A percentile compares a stretch with the other conserved stretches of the same genome.
These are phyloP conservation scores for Pachysandra terminalis DNA, from an alignment of 164 flowering plant species.

Conservation along the genomic window DNA sequence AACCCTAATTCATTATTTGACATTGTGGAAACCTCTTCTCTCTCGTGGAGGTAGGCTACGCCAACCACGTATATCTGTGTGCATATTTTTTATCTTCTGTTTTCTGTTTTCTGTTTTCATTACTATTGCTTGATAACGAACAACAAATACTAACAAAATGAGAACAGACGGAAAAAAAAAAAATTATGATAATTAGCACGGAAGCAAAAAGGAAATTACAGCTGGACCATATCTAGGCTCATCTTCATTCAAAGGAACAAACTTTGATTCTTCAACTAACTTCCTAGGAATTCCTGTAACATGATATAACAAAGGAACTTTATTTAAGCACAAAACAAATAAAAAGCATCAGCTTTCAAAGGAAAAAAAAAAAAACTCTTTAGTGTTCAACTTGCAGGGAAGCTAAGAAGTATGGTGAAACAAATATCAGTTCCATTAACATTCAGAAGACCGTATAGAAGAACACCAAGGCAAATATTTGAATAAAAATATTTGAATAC, in stretches of 20 bases:
- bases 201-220: constrained; percentile 68
- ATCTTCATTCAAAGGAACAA: constrained; percentile 80
- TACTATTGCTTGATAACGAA: too few species aligned
- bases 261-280: constrained; percentile 73
- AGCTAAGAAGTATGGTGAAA: not conserved
- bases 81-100: too few species aligned
- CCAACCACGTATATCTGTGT: too few species aligned
- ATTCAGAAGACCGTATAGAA: not conserved
- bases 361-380: not conserved
- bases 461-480: too few species aligned
- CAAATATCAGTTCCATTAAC: not conserved
- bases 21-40: too few species aligned
- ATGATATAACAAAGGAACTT: not conserved
- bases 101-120: too few species aligned
- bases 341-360: not conserved
- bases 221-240: constrained; percentile 86
- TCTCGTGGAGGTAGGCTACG: too few species aligned
- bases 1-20: too few species aligned
- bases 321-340: not conserved
- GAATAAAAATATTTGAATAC: too few species aligned
- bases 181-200: not conserved
- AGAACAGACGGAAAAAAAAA: too few species aligned
- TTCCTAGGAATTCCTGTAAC: constrained; percentile 53
- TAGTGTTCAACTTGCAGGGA: not conserved
- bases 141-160: too few species aligned